Evolutionary conservation across 139 green algal genomes (phyloP).

Genomic region (Tetradesmus obliquus): DNA sequence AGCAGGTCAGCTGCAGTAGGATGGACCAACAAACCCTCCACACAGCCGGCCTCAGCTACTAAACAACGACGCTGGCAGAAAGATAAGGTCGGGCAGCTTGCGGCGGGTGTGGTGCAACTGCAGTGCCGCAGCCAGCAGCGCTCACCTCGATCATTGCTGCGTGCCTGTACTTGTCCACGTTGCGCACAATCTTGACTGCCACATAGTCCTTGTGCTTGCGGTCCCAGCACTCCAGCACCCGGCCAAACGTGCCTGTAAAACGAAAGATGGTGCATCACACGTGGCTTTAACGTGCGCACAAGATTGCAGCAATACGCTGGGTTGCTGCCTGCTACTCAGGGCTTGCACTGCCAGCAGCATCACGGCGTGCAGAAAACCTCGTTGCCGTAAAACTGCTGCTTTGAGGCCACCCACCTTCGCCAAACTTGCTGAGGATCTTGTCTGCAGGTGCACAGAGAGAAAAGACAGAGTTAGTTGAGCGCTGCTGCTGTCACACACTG

Average conservation of each 20-base stretch:
- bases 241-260: slow-evolving; percentile 71
- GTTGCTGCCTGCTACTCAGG: background rate
- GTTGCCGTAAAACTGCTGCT: background rate
- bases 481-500: background rate
- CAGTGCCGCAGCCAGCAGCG: background rate
- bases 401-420: slow-evolving; percentile 77
- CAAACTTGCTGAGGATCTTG: slow-evolving; percentile 95
- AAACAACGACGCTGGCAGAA: too few relatives aligned
- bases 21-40: too few relatives aligned
- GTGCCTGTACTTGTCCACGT: slow-evolving; percentile 97
- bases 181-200: slow-evolving; percentile 97
- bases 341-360: background rate
- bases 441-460: slow-evolving; percentile 64
- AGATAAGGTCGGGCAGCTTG: background rate
- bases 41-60: too few relatives aligned
- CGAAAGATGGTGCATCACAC: background rate
- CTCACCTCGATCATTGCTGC: slow-evolving; percentile 97
- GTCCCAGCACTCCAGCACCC: slow-evolving; percentile 98
- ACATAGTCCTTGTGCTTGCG: slow-evolving; percentile 84
- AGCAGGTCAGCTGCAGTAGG: background rate
- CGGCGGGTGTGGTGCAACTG: too few relatives aligned
- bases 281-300: background rate
- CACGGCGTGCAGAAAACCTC: background rate
- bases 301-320: background rate
- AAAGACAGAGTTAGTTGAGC: background rate